Evolutionary conservation across 2,329 filamentous ascomycete genomes (phyloP).

Genomic region (Pyrenophora tritici-repentis): DNA sequence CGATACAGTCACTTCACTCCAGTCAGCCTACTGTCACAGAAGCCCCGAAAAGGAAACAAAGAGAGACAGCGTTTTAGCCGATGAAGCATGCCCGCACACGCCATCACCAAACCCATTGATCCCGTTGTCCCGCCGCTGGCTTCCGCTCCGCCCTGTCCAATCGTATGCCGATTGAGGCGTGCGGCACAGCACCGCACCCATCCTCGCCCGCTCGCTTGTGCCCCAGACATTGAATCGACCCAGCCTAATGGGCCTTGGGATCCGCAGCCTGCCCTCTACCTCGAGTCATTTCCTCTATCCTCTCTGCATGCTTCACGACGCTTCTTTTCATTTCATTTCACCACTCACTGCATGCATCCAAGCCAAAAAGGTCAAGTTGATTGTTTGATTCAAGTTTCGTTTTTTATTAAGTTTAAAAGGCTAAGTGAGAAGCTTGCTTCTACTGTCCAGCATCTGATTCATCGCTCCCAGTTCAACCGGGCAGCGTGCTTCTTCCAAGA

Average conservation of each 20-base stretch:
- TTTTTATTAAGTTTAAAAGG: constrained; percentile 48
- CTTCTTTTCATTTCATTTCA: too few relatives aligned
- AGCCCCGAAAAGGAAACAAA: constrained; percentile 11
- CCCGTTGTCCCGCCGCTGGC: constrained; percentile 7
- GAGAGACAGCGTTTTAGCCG: background rate
- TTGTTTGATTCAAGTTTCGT: constrained; percentile 22
- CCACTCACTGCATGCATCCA: background rate
- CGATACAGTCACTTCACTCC: background rate
- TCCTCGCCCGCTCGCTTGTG: background rate
- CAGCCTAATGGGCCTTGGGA: constrained; percentile 4
- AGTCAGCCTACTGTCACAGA: background rate
- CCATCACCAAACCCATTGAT: background rate
- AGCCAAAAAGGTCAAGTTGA: background rate
- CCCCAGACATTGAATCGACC: constrained; percentile 9
- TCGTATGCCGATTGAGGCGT: background rate
- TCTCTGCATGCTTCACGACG: too few relatives aligned
- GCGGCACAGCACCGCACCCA: constrained; percentile 12
- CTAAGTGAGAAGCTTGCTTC: constrained; percentile 50
- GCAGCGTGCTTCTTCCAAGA: constrained; percentile 45
- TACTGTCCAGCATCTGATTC: constrained; percentile 59
- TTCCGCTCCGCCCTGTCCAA: constrained; percentile 15
- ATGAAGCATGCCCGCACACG: background rate
- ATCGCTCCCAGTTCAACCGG: constrained; percentile 39
- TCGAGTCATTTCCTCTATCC: background rate
- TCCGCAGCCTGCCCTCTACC: background rate